Evolutionary conservation across 805 yeast species (phyloP).

Genomic region (Sugiyamaella valdiviana): DNA sequence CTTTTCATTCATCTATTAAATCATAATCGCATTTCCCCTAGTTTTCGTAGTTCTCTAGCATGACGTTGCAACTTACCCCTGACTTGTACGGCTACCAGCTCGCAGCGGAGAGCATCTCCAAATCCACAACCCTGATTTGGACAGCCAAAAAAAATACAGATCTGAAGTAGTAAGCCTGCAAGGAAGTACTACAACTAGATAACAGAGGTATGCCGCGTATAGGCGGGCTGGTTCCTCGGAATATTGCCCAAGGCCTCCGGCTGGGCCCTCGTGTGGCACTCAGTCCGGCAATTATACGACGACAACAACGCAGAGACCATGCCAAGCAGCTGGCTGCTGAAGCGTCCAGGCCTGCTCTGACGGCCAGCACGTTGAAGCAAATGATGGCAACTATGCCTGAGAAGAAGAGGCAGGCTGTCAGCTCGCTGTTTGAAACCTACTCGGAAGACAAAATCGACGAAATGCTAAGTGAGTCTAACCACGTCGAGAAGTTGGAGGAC

Average conservation of each 20-base stretch:
- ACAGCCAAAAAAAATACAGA: neutral
- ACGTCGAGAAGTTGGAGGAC: neutral
- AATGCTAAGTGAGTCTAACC: neutral
- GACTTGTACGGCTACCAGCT: no score
- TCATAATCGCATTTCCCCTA: neutral
- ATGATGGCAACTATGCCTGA: neutral
- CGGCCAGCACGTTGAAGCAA: neutral
- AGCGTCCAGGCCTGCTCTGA: neutral
- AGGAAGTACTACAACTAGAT: no score
- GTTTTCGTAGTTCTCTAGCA: no score
- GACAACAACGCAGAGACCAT: neutral
- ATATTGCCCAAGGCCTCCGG: neutral
- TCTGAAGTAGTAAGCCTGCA: neutral
- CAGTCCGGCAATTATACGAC: neutral
- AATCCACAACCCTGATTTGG: neutral
- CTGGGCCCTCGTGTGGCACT: neutral
- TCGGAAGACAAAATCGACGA: constrained; percentile 1
- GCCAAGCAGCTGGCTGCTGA: neutral
- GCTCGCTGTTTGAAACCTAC: constrained; percentile 2
- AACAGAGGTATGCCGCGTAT: neutral
- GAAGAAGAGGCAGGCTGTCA: neutral
- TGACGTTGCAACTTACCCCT: no score
- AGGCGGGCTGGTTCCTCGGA: neutral
- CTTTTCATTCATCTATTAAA: neutral
- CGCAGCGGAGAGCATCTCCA: neutral